A percentile compares a stretch with the other conserved stretches of the same genome.
Evolutionary conservation across 768 basidiomycete species (phyloP).

Genomic region (Pleurotus ostreatus): DNA sequence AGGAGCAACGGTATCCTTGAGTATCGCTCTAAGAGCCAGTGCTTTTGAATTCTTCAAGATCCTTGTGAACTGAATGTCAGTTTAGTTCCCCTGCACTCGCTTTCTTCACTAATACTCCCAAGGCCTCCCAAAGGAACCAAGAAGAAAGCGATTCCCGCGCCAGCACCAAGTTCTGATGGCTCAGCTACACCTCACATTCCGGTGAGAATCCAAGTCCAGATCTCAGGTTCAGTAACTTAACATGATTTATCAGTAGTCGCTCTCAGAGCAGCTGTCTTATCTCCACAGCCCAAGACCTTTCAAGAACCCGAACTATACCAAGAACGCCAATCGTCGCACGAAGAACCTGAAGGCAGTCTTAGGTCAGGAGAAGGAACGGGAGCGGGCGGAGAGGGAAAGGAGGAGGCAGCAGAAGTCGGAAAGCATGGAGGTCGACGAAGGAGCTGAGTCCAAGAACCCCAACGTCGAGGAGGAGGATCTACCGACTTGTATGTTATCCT

Average conservation of each 20-base stretch:
- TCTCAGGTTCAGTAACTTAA: neutral
- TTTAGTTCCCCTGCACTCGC: too few species aligned
- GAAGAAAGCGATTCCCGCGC: conserved; percentile 28
- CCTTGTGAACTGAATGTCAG: too few species aligned
- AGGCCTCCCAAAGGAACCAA: conserved; percentile 44
- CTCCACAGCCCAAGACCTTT: conserved; percentile 69
- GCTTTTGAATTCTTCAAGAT: too few species aligned
- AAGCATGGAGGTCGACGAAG: conserved; percentile 52
- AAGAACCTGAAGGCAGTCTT: conserved; percentile 81
- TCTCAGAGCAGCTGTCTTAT: conserved; percentile 74
- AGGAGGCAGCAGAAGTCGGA: conserved; percentile 47
- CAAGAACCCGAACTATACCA: conserved; percentile 69
- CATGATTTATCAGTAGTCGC: conserved; percentile 38
- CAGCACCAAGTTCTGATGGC: conserved; percentile 34
- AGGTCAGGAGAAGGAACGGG: conserved; percentile 74
- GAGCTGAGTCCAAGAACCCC: conserved; percentile 14
- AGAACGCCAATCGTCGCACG: conserved; percentile 66
- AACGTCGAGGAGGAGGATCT: conserved; percentile 49
- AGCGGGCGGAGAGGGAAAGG: conserved; percentile 62
- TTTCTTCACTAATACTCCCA: neutral
- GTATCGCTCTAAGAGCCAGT: too few species aligned
- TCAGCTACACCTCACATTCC: conserved; percentile 39
- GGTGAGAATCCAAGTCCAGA: conserved; percentile 17
- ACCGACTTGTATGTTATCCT: conserved; percentile 56
- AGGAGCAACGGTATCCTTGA: too few species aligned